Evolutionary conservation across 805 yeast species (phyloP), one percentile per base, ranked within the genome.

Genomic region (Starmerella khaoyaiensis): DNA sequence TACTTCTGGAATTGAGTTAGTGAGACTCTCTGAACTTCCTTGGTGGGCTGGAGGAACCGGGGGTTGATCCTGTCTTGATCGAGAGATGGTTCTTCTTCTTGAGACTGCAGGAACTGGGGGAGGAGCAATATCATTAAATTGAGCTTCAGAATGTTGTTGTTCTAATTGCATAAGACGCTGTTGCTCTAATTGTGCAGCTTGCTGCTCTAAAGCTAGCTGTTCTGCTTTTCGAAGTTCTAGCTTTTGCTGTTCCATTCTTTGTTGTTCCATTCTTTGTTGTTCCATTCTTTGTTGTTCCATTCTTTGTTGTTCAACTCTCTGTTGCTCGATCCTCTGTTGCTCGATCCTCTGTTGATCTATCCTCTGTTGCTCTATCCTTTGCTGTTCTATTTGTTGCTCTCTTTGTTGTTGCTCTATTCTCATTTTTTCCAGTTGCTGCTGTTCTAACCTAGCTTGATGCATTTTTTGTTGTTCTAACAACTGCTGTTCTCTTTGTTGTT

Each of bases 131-230:
- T 7, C 10, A 11, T 7, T n/a, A n/a, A 19, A 11, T 9, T 16
- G 7, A 27, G 30, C 18, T 8, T 27, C 12, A 15, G 16, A 27
- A 27, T 16, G 16, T 19, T 11, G 26, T 11, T n/a, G 12, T 19
- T 27, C 30, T 27, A 7, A 12, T 27, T 12, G 30, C 10, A 7
- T 7, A 10, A 15, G 30, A 9, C 8, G 10, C 10, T 27, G 30
- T 8, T 8, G 30, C 28, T 17, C 27, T 21, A 8, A 21, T 22
- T 27, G 31, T 18, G 15, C 15, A 5, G 20, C 27, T 21, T 19
- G 39, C 28, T 28, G 26, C 14, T 35, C 34, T n/a, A n/a, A n/a
- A 15, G 11, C 11, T n/a, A 16, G 28, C 19, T 35, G 38, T n/a
- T 28, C 21, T 21, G 19, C 10, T 28, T 35, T 5, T 14, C 12